A percentile compares a stretch with the other conserved stretches of the same genome.
Evolutionary conservation across 164 flowering plant species (phyloP).

Genomic region (Piper longum): DNA sequence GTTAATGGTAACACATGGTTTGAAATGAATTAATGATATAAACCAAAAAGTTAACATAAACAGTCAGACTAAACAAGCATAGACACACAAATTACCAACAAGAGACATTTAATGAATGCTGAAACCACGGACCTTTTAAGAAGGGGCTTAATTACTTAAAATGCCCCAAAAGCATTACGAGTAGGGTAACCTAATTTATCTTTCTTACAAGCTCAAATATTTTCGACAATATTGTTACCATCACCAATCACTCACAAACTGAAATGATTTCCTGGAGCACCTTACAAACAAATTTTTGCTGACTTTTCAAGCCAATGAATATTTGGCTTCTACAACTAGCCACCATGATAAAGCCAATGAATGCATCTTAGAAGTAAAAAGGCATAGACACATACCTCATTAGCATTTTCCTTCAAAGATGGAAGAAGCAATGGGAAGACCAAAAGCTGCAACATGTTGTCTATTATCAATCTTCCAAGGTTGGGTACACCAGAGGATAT

Average conservation of each 20-base stretch:
- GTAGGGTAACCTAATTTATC: too few species aligned
- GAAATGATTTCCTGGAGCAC: background rate
- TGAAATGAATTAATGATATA: background rate
- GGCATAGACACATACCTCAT: conserved; percentile 23
- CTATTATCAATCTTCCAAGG: conserved; percentile 74
- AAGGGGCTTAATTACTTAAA: too few species aligned
- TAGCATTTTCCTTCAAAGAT: conserved; percentile 34
- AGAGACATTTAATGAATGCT: too few species aligned
- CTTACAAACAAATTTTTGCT: background rate
- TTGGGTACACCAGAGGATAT: conserved; percentile 92
- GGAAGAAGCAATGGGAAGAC: conserved; percentile 84
- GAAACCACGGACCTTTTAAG: too few species aligned
- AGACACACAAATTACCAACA: background rate
- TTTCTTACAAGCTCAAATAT: too few species aligned
- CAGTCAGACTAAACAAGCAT: background rate
- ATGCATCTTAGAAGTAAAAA: background rate
- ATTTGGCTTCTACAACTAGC: background rate
- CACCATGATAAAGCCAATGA: too few species aligned
- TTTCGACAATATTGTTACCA: background rate
- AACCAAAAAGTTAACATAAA: background rate
- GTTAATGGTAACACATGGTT: conserved; percentile 13
- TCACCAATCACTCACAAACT: background rate
- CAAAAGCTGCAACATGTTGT: conserved; percentile 58
- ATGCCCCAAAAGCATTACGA: too few species aligned
- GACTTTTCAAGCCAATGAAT: background rate